phyloP scores from a whole-genome alignment of 2,329 filamentous ascomycete species.

The Drechmeria coniospora region DNA sequence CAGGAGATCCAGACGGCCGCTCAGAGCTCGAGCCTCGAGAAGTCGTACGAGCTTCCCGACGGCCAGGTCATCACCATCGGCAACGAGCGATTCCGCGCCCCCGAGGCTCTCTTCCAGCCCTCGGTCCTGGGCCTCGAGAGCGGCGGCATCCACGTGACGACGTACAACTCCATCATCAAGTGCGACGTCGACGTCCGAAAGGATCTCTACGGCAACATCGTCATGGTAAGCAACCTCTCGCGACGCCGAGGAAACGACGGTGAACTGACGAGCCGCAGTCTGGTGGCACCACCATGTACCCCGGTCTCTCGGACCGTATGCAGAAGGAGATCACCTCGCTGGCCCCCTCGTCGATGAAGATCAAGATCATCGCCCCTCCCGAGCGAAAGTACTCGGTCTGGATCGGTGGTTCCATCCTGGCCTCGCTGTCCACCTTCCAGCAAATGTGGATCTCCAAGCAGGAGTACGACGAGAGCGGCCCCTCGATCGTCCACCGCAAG shows the following conservation, averaged over 20 bases:
- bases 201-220: conserved; percentile 99
- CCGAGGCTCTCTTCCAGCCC: conserved; percentile 98
- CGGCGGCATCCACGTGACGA: conserved; percentile 98
- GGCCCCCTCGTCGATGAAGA: conserved; percentile 99
- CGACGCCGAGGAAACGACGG: not conserved
- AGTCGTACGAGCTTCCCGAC: conserved; percentile 99
- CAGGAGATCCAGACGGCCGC: conserved; percentile 99
- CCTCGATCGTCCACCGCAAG: conserved; percentile 99
- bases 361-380: conserved; percentile 99
- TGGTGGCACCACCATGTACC: conserved; percentile 99
- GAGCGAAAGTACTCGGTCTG: conserved; percentile 99
- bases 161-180: conserved; percentile 99
- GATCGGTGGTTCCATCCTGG: conserved; percentile 99
- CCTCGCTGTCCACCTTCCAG: conserved; percentile 99
- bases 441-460: conserved; percentile 99
- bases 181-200: conserved; percentile 99
- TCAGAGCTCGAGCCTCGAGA: conserved; percentile 97
- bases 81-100: conserved; percentile 99
- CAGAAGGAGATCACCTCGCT: conserved; percentile 99
- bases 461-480: conserved; percentile 99
- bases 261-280: conserved; percentile 41
- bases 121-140: conserved; percentile 95
- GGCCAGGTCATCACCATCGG: conserved; percentile 99
- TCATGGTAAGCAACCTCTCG: conserved; percentile 62
- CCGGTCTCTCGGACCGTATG: conserved; percentile 99